These are phyloP conservation scores for Monosporascus ibericus DNA, from an alignment of 2,329 filamentous ascomycete species.

Conservation along the genomic window DNA sequence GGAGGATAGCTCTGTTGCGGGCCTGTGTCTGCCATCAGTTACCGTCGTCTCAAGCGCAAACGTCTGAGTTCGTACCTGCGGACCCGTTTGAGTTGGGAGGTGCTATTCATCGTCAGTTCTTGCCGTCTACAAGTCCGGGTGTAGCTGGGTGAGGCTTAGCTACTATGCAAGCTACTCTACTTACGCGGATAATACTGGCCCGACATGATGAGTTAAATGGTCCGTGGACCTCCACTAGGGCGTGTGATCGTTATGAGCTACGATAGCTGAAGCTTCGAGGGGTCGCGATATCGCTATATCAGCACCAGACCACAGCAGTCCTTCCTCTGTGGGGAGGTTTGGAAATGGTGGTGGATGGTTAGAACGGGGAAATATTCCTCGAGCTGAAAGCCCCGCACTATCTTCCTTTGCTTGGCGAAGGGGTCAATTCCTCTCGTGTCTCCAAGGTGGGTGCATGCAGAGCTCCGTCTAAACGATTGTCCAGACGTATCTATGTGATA, in stretches of 20 bases:
- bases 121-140: slow-evolving; percentile 3
- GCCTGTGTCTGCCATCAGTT: slow-evolving; percentile 16
- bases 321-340: neutral
- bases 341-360: neutral
- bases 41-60: slow-evolving; percentile 8
- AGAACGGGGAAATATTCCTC: neutral
- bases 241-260: neutral
- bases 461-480: neutral
- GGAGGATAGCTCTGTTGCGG: slow-evolving; percentile 37
- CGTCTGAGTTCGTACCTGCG: slow-evolving; percentile 19
- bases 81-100: slow-evolving; percentile 32
- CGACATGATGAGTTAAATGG: slow-evolving; percentile 28
- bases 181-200: slow-evolving; percentile 43
- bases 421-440: too few relatives aligned
- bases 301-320: neutral
- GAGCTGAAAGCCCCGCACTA: neutral
- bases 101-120: slow-evolving; percentile 25
- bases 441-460: too few relatives aligned
- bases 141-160: neutral
- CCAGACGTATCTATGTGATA: neutral
- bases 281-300: neutral
- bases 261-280: neutral
- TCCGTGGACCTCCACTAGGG: neutral
- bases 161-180: slow-evolving; percentile 11
- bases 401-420: neutral